Evolutionary conservation across 805 yeast genomes (phyloP).

Genomic region (Pichia scutulata): DNA sequence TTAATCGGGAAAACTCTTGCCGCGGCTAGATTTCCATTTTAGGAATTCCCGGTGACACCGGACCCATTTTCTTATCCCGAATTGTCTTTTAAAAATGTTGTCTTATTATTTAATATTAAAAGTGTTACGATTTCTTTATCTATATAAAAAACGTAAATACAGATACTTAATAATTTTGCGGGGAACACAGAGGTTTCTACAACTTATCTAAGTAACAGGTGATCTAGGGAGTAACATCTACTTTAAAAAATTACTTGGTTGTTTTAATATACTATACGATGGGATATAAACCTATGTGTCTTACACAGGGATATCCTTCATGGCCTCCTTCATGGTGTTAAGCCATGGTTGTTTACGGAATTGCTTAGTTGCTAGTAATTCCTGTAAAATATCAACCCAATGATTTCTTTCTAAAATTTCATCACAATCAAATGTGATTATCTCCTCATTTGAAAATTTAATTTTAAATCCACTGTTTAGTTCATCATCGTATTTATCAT

Average conservation of each 20-base stretch:
- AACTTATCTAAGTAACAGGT: no score
- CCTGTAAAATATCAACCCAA: conserved; percentile 61
- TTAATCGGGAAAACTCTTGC: no score
- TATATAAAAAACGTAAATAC: no score
- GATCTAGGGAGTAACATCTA: no score
- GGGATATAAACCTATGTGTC: neutral
- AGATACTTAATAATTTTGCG: no score
- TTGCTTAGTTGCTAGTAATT: conserved; percentile 36
- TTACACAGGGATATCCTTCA: conserved; percentile 2
- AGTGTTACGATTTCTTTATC: no score
- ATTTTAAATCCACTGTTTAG: conserved; percentile 71
- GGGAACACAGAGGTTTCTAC: no score
- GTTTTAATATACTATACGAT: no score
- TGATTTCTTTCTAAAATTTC: conserved; percentile 46
- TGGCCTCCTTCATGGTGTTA: conserved; percentile 20
- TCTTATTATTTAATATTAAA: no score
- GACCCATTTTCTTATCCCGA: neutral
- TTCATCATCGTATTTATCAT: conserved; percentile 48
- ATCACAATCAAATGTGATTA: conserved; percentile 81
- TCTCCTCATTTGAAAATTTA: conserved; percentile 70
- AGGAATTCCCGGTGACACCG: conserved; percentile 1
- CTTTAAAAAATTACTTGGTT: no score
- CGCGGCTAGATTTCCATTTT: neutral
- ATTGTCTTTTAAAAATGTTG: no score
- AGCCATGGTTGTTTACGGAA: conserved; percentile 32